Conservation (phyloP, 192 early-diverging fungal species). For the Coemansia aciculifera region DNA sequence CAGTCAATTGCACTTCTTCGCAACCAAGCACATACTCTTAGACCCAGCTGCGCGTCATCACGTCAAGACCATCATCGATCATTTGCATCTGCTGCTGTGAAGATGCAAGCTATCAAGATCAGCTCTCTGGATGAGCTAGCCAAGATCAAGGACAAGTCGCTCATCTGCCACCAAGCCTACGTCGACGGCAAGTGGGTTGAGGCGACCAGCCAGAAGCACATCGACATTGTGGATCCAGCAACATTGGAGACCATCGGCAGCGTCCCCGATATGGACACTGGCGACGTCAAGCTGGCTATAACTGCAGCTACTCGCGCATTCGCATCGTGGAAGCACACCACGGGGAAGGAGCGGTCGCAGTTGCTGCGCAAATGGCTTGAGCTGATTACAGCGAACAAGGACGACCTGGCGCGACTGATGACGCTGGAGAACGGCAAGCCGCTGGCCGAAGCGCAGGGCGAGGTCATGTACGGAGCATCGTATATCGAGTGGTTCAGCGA, state of each 20-base stretch:
- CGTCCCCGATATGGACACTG: slow-evolving; percentile 66
- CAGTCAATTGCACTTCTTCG: not conserved
- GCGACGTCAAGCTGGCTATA: slow-evolving; percentile 62
- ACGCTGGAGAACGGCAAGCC: slow-evolving; percentile 86
- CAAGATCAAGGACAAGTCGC: slow-evolving; percentile 63
- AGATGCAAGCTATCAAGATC: slow-evolving; percentile 14
- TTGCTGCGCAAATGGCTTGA: slow-evolving; percentile 67
- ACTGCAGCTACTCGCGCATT: slow-evolving; percentile 62
- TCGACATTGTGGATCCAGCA: slow-evolving; percentile 66
- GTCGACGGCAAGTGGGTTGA: slow-evolving; percentile 63
- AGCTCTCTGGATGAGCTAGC: slow-evolving; percentile 27
- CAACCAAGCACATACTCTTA: not conserved
- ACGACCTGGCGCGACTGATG: slow-evolving; percentile 77
- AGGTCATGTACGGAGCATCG: slow-evolving; percentile 63
- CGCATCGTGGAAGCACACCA: slow-evolving; percentile 60
- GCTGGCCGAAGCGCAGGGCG: slow-evolving; percentile 58
- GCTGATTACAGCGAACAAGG: slow-evolving; percentile 63
- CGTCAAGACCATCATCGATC: not conserved
- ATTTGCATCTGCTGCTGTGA: slow-evolving; percentile 4
- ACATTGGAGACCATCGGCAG: slow-evolving; percentile 60
- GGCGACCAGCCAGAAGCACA: slow-evolving; percentile 47
- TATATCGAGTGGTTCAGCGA: slow-evolving; percentile 88
- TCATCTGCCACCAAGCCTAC: slow-evolving; percentile 60
- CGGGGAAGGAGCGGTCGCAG: slow-evolving; percentile 63
- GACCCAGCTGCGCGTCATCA: not conserved